Base-by-base conservation (phyloP, 78 protist species). In the Dictyostelium purpureum region DNA sequence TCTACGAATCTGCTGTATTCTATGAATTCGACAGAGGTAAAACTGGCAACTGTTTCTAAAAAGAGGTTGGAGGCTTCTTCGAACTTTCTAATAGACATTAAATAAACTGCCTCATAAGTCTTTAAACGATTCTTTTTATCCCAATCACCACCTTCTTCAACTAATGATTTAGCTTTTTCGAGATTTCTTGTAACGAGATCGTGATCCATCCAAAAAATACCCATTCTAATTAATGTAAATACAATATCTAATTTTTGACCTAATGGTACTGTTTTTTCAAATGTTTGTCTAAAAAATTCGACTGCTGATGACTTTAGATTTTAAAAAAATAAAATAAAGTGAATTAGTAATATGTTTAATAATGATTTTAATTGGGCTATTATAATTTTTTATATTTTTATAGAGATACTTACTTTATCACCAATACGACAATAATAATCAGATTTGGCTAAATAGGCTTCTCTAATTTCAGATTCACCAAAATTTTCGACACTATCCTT, bases 391-490 rank as follows among this genome's bases (percentile, higher is more conserved):
- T n/a, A 42, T 6, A 24, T 12, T 38, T 54, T 16, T 31, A 19
- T 11, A 1, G 4, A 9, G 40, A 5, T 40, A 77, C 82, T 31
- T 70, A 89, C 97, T 88, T 96, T 96, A 66, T 97, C 98, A 28
- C 98, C 99, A 33, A 96, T 99, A 45, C 96, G 28, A 43, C 95
- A 82, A 51, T 42, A 77, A 78, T 76, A 77, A 66, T 93, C 95
- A 2, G 99, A 94, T 70, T 88, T 85, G 0, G 94, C 97, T 35
- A 95, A 21, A 65, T 81, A 19, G 12, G 97, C 97, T 12, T 96
- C 99, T 70, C 99, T 96, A 16, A 98, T 94, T 67, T 99, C 99
- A 6, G 88, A 82, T 75, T 99, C 99, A 38, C 99, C 99, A 37
- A 78, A 82, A 87, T 97, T 96, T 94, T 96, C 95, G 40, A 94